These are phyloP conservation scores for Mortierella sp. DNA, from an alignment of 371 early-diverging fungal genomes.

Conservation along the genomic window DNA sequence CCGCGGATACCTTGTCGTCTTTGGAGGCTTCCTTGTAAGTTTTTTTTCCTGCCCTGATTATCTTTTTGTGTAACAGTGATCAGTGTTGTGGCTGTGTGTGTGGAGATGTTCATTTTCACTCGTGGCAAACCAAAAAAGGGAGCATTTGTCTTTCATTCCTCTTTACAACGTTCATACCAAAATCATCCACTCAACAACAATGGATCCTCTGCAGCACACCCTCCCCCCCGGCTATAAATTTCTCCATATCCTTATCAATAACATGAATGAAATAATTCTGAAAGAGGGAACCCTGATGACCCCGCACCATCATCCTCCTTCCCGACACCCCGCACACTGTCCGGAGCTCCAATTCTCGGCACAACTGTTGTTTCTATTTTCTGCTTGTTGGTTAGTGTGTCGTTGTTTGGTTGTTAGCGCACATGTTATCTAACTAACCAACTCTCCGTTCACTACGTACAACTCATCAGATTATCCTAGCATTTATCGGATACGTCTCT, in stretches of 20 bases:
- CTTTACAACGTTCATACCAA: too few relatives aligned
- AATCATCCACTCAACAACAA: background rate
- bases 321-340: slow-evolving; percentile 60
- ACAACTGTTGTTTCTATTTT: background rate
- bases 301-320: background rate
- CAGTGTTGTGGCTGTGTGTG: background rate
- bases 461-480: too few relatives aligned
- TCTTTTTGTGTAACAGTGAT: slow-evolving; percentile 5
- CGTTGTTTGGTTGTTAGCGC: background rate
- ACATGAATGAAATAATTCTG: background rate
- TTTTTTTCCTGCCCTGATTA: background rate
- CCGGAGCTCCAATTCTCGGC: slow-evolving; percentile 11
- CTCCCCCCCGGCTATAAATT: background rate
- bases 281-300: background rate
- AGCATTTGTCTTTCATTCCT: background rate
- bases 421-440: too few relatives aligned
- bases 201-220: background rate
- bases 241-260: slow-evolving; percentile 7
- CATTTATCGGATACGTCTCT: slow-evolving; percentile 54
- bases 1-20: slow-evolving; percentile 63
- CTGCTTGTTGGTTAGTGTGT: background rate
- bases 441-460: background rate
- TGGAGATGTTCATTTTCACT: background rate
- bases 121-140: background rate
- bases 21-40: slow-evolving; percentile 64